These are phyloP conservation scores for Gymnopilus dilepis DNA, from an alignment of 768 basidiomycete species.

Conservation along the genomic window DNA sequence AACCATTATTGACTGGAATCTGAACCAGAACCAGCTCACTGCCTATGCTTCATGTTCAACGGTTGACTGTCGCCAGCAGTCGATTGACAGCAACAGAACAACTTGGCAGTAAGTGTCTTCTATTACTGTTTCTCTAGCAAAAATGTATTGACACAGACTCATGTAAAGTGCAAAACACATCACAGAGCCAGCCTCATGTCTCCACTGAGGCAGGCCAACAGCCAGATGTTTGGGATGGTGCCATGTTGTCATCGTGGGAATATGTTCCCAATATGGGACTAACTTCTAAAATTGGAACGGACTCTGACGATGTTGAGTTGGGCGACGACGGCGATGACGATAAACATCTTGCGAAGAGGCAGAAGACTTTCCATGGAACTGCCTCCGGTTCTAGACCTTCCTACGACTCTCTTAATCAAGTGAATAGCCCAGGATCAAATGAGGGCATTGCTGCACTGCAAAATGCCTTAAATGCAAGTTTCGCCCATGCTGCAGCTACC, in stretches of 20 bases:
- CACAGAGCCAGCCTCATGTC: background rate
- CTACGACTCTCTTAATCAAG: background rate
- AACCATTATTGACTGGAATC: too few species aligned
- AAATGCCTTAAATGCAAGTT: background rate
- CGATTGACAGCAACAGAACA: too few species aligned
- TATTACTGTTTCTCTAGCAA: background rate
- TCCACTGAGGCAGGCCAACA: background rate
- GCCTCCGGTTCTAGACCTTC: background rate
- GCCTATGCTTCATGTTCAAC: too few species aligned
- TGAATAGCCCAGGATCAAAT: background rate
- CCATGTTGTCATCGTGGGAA: constrained; percentile 7
- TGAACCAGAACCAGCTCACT: too few species aligned
- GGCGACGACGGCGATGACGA: constrained; percentile 7
- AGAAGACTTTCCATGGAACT: background rate
- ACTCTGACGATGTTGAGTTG: constrained; percentile 7
- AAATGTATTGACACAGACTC: too few species aligned
- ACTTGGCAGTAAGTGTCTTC: too few species aligned
- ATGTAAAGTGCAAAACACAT: too few species aligned
- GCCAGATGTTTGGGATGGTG: too few species aligned
- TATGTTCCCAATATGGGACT: constrained; percentile 7
- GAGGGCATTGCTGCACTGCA: background rate
- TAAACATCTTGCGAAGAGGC: constrained; percentile 2
- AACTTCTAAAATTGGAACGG: constrained; percentile 10
- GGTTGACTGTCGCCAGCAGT: too few species aligned
- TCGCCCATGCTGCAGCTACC: background rate